phyloP scores from a whole-genome alignment of 1,284 basidiomycete genomes.

The Paramarasmius palmivorus region DNA sequence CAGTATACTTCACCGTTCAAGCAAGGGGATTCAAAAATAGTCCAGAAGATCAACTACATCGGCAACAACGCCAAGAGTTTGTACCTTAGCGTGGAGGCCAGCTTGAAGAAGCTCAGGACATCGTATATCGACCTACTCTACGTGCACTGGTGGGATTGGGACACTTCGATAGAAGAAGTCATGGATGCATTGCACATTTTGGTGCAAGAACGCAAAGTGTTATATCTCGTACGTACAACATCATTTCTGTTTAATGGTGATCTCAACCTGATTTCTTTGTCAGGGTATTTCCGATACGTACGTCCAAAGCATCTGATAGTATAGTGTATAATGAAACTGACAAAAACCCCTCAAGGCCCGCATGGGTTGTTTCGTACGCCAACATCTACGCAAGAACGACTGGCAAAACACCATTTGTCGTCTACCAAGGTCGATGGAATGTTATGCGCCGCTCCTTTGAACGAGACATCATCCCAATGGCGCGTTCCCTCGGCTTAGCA shows the following conservation, averaged over 20 bases:
- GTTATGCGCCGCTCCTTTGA: conserved; percentile 49
- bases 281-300: conserved; percentile 35
- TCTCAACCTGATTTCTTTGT: not conserved
- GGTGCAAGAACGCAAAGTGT: conserved; percentile 44
- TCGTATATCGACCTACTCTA: conserved; percentile 55
- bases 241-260: not conserved
- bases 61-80: conserved; percentile 52
- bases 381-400: conserved; percentile 51
- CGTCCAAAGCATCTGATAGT: too few species aligned
- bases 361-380: conserved; percentile 48
- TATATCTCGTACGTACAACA: conserved; percentile 43
- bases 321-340: too few species aligned
- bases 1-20: conserved; percentile 20
- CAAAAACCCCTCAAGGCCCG: too few species aligned
- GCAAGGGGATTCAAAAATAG: conserved; percentile 20
- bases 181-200: conserved; percentile 51
- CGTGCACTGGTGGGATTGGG: conserved; percentile 56
- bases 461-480: conserved; percentile 58
- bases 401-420: conserved; percentile 46
- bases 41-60: conserved; percentile 40
- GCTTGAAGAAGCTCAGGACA: conserved; percentile 58
- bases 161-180: conserved; percentile 54
- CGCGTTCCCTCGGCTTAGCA: conserved; percentile 40
- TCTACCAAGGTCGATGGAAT: conserved; percentile 57
- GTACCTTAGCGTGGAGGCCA: conserved; percentile 42